These are phyloP conservation scores for Thecaphora thlaspeos DNA, from an alignment of 1,284 basidiomycete genomes.

Conservation along the genomic window DNA sequence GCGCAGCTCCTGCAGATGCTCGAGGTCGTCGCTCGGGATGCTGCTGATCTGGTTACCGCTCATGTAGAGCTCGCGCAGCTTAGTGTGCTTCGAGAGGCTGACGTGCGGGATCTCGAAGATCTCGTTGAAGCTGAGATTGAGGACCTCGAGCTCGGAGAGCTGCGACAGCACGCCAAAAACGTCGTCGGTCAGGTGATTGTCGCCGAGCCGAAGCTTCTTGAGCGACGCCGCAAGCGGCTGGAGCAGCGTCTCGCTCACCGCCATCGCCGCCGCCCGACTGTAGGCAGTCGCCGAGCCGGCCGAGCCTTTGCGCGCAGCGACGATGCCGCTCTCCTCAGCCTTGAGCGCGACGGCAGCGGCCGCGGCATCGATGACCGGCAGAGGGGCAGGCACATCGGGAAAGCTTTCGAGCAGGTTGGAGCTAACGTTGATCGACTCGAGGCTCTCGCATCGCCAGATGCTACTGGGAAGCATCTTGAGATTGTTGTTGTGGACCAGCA, in stretches of 20 bases:
- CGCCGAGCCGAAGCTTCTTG: slow-evolving; percentile 77
- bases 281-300: slow-evolving; percentile 36
- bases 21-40: slow-evolving; percentile 69
- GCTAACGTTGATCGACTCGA: slow-evolving; percentile 78
- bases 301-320: slow-evolving; percentile 50
- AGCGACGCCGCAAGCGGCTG: slow-evolving; percentile 65
- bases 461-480: slow-evolving; percentile 72
- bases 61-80: slow-evolving; percentile 82
- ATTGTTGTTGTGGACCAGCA: slow-evolving; percentile 91
- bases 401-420: slow-evolving; percentile 81
- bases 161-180: slow-evolving; percentile 76
- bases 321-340: slow-evolving; percentile 6
- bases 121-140: slow-evolving; percentile 95
- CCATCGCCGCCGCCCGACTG: slow-evolving; percentile 9
- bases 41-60: slow-evolving; percentile 89
- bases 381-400: slow-evolving; percentile 66
- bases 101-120: slow-evolving; percentile 75
- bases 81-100: slow-evolving; percentile 71
- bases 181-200: slow-evolving; percentile 85
- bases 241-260: slow-evolving; percentile 14
- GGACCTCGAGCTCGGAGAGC: slow-evolving; percentile 62
- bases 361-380: too few relatives aligned
- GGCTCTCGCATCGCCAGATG: slow-evolving; percentile 80
- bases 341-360: neutral
- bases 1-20: slow-evolving; percentile 43